These are phyloP conservation scores for Chondrostereum purpureum DNA, from an alignment of 1,284 basidiomycete species.

Conservation along the genomic window DNA sequence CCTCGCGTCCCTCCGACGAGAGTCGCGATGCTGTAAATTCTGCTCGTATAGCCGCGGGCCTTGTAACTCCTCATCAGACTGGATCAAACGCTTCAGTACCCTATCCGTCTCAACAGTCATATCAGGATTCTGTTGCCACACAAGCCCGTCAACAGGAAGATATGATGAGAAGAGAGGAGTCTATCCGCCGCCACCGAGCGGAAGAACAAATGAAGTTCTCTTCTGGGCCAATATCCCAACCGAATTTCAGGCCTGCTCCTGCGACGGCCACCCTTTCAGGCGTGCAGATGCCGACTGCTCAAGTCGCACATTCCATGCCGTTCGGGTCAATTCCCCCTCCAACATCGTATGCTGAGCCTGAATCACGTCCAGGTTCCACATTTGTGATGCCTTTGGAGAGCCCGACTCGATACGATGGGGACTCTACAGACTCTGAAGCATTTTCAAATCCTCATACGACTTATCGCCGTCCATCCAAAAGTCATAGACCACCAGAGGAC, in stretches of 20 bases:
- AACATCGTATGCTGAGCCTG: constrained; percentile 15
- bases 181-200: neutral
- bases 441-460: constrained; percentile 17
- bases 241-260: neutral
- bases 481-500: constrained; percentile 13
- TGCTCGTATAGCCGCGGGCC: constrained; percentile 1
- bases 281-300: constrained; percentile 8
- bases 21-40: constrained; percentile 13
- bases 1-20: constrained; percentile 14
- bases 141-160: neutral
- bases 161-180: neutral
- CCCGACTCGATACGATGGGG: constrained; percentile 34
- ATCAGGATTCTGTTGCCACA: neutral
- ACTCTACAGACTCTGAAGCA: constrained; percentile 38
- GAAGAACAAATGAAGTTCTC: neutral
- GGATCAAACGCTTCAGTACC: neutral
- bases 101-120: neutral
- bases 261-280: constrained; percentile 16
- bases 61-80: neutral
- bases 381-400: constrained; percentile 33
- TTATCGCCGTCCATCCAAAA: constrained; percentile 14
- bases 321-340: constrained; percentile 23
- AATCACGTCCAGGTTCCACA: constrained; percentile 10
- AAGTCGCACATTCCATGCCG: constrained; percentile 19
- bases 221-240: neutral